Conservation (phyloP, 148 eudicot genomes). For the Oxyria digyna region DNA sequence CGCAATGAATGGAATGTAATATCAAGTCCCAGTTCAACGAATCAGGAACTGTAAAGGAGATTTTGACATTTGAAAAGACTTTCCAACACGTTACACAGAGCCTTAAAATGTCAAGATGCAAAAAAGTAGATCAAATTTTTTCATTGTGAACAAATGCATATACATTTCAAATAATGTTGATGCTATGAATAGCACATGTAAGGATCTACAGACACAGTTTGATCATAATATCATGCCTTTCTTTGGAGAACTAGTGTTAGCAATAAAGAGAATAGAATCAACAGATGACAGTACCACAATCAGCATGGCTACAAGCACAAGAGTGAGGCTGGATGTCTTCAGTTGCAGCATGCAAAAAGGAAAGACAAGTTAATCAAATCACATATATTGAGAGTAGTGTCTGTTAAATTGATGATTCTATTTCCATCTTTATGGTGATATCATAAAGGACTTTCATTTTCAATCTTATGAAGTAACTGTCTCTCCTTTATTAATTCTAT, state of each 20-base stretch:
- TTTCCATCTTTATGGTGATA: no score
- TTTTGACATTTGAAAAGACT: no score
- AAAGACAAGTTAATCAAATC: constrained; percentile 1
- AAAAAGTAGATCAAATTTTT: background rate
- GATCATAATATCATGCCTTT: constrained; percentile 13
- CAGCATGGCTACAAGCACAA: constrained; percentile 57
- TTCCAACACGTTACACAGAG: no score
- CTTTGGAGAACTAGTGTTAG: constrained; percentile 41
- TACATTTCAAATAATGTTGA: background rate
- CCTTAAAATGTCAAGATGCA: background rate
- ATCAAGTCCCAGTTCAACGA: no score
- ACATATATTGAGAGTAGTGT: no score
- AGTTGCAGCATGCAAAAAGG: constrained; percentile 27
- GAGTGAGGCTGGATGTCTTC: constrained; percentile 70
- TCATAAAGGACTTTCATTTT: no score
- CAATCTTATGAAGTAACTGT: no score
- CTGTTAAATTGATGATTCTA: no score
- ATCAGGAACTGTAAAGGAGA: no score
- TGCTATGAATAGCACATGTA: background rate
- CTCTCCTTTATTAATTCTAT: no score
- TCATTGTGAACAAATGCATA: background rate
- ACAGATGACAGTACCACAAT: constrained; percentile 68
- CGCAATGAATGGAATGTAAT: no score
- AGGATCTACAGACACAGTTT: background rate
- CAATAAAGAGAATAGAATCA: constrained; percentile 63